Evolutionary conservation across 495 filamentous ascomycete genomes (phyloP).

Genomic region (Pyronema omphalodes): DNA sequence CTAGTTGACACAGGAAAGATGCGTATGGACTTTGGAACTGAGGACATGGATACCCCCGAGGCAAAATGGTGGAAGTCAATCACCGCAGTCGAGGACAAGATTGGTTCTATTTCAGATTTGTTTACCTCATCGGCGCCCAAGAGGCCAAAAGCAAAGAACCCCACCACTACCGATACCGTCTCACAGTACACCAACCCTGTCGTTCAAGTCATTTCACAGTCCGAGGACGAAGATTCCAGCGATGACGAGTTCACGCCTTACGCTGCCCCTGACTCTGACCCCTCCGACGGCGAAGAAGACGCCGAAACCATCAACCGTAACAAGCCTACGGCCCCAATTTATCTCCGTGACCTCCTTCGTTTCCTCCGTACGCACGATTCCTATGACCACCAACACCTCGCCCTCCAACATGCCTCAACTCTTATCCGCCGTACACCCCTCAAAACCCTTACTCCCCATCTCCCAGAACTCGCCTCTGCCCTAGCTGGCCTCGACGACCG

Average conservation of each 20-base stretch:
- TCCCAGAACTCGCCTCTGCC: constrained; percentile 56
- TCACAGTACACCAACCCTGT: background rate
- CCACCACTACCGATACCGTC: background rate
- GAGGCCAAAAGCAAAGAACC: constrained; percentile 7
- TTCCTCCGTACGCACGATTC: constrained; percentile 66
- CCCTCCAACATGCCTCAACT: constrained; percentile 51
- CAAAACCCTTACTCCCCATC: constrained; percentile 67
- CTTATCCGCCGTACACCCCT: constrained; percentile 71
- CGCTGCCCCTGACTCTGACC: constrained; percentile 81
- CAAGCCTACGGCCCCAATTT: constrained; percentile 74
- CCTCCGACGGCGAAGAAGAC: constrained; percentile 76
- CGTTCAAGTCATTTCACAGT: constrained; percentile 35
- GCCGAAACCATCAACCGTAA: constrained; percentile 64
- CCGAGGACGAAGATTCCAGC: constrained; percentile 35
- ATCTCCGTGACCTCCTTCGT: constrained; percentile 68
- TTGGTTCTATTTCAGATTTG: constrained; percentile 41
- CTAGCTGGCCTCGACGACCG: constrained; percentile 68
- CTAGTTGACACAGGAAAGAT: constrained; percentile 59
- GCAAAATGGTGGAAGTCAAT: constrained; percentile 61
- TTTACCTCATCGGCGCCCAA: constrained; percentile 12
- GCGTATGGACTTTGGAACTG: constrained; percentile 63
- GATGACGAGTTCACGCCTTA: constrained; percentile 67
- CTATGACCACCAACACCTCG: constrained; percentile 66
- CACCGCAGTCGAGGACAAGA: constrained; percentile 39
- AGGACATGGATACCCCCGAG: constrained; percentile 55